A percentile compares a stretch with the other conserved stretches of the same genome.
Conservation (phyloP, 2,329 filamentous ascomycete species). For the Leptodontidium sp. region DNA sequence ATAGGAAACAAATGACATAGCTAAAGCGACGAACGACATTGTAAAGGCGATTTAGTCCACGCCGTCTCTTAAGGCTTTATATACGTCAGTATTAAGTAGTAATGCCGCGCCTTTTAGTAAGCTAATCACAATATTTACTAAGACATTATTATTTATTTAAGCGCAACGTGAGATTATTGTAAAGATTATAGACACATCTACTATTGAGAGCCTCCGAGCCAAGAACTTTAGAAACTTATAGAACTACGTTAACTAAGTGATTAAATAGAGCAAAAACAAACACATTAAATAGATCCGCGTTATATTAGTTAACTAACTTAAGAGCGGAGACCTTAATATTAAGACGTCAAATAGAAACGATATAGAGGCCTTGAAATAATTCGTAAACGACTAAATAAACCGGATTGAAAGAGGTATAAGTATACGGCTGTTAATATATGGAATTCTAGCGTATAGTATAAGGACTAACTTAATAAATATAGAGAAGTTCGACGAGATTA, state of each 20-base stretch:
- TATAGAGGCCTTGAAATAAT: conserved; percentile 24
- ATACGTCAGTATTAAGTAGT: not conserved
- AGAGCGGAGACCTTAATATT: conserved; percentile 31
- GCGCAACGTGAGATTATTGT: too few relatives aligned
- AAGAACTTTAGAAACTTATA: too few relatives aligned
- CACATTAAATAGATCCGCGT: conserved; percentile 12
- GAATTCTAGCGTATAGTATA: conserved; percentile 8
- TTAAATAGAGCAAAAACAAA: too few relatives aligned
- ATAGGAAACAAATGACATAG: conserved; percentile 14
- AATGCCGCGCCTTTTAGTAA: conserved; percentile 24
- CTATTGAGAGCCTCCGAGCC: too few relatives aligned
- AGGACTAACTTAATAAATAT: too few relatives aligned
- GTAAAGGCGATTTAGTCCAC: not conserved
- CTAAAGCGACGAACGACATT: not conserved
- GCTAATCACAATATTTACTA: conserved; percentile 34
- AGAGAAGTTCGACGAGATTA: too few relatives aligned
- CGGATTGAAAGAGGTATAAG: conserved; percentile 23
- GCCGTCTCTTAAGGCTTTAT: not conserved
- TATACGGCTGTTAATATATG: conserved; percentile 30
- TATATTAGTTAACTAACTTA: conserved; percentile 25
- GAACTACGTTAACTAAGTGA: too few relatives aligned
- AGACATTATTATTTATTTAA: conserved; percentile 27
- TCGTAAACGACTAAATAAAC: conserved; percentile 26
- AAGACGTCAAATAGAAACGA: conserved; percentile 25
- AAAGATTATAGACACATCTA: too few relatives aligned